These are phyloP conservation scores for Echinochloa phyllopogon DNA, from an alignment of 176 grass and related monocot genomes.

Conservation along the genomic window DNA sequence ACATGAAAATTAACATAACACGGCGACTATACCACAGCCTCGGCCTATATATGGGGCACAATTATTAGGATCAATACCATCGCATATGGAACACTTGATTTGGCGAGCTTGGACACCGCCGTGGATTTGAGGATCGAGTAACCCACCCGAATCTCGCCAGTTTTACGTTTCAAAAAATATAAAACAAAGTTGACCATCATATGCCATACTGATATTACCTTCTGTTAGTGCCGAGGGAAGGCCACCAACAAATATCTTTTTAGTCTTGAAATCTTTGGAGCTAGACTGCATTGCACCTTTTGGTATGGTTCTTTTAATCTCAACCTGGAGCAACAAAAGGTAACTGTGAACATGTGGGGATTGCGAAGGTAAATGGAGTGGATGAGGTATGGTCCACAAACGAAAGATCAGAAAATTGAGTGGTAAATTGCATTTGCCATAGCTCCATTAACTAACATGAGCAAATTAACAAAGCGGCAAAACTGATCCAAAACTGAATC, in stretches of 20 bases:
- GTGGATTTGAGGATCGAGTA: too few species aligned
- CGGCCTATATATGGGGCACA: too few species aligned
- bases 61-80: too few species aligned
- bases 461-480: neutral
- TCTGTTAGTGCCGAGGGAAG: conserved; percentile 72
- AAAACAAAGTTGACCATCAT: conserved; percentile 23
- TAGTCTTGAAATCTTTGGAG: conserved; percentile 83
- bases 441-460: neutral
- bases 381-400: neutral
- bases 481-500: neutral
- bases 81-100: too few species aligned
- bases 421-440: neutral
- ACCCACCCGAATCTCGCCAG: too few species aligned
- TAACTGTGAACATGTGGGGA: neutral
- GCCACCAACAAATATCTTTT: conserved; percentile 94
- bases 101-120: too few species aligned
- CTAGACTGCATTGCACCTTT: conserved; percentile 63
- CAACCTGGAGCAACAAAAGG: conserved; percentile 64
- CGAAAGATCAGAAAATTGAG: neutral
- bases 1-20: too few species aligned
- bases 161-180: neutral
- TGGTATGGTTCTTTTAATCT: conserved; percentile 96
- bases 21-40: too few species aligned
- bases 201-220: conserved; percentile 54
- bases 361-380: neutral